Conservation (phyloP, 1,284 basidiomycete genomes). For the Marasmius sp. region DNA sequence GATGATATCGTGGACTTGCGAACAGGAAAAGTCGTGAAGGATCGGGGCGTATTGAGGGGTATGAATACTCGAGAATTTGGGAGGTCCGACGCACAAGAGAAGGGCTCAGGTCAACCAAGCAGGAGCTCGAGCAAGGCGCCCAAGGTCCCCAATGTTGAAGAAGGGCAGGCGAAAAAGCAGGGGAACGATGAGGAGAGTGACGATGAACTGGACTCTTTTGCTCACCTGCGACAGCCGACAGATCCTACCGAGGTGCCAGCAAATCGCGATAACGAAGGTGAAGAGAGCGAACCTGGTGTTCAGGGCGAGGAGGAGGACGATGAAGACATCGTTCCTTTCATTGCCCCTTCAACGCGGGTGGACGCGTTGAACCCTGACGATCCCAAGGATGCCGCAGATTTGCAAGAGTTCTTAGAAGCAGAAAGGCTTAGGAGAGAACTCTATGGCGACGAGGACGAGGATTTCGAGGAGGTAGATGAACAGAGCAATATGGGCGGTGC, state of each 20-base stretch:
- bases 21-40: slow-evolving; percentile 57
- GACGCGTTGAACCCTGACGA: slow-evolving; percentile 45
- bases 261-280: slow-evolving; percentile 31
- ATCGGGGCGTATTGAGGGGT: slow-evolving; percentile 62
- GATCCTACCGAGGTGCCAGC: background rate
- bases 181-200: slow-evolving; percentile 33
- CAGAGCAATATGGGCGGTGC: slow-evolving; percentile 22
- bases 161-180: slow-evolving; percentile 27
- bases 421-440: slow-evolving; percentile 50
- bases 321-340: slow-evolving; percentile 32
- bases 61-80: slow-evolving; percentile 45
- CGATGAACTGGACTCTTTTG: slow-evolving; percentile 42
- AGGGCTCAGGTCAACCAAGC: slow-evolving; percentile 11
- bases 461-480: slow-evolving; percentile 25
- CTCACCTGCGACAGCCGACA: background rate
- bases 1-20: slow-evolving; percentile 74
- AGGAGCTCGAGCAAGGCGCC: background rate
- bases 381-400: slow-evolving; percentile 58
- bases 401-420: slow-evolving; percentile 64
- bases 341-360: slow-evolving; percentile 29
- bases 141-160: background rate
- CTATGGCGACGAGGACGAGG: slow-evolving; percentile 43
- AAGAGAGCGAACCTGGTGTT: slow-evolving; percentile 24
- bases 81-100: slow-evolving; percentile 32
- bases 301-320: slow-evolving; percentile 31